Evolutionary conservation across 495 filamentous ascomycete species (phyloP).

Genomic region (Extremus antarcticus): DNA sequence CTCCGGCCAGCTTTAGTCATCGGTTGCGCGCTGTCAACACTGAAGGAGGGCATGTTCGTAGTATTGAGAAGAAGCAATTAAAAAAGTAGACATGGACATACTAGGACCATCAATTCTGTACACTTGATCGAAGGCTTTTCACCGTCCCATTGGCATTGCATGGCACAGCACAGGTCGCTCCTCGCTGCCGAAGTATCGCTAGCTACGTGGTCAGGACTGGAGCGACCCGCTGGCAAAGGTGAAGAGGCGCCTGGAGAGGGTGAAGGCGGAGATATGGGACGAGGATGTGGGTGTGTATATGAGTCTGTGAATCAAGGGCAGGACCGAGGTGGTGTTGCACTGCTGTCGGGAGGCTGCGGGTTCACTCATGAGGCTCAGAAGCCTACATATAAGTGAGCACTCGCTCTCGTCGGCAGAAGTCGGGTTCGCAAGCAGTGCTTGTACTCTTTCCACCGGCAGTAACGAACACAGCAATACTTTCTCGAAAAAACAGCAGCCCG

Average conservation of each 20-base stretch:
- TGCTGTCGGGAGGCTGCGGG: background rate
- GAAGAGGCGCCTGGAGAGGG: constrained; percentile 2
- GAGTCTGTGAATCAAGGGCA: background rate
- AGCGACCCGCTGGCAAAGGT: constrained; percentile 1
- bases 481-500: too few species aligned
- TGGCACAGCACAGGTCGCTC: background rate
- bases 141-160: background rate
- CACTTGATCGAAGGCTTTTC: too few species aligned
- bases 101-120: too few species aligned
- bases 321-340: background rate
- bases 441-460: too few species aligned
- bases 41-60: too few species aligned
- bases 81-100: too few species aligned
- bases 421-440: too few species aligned
- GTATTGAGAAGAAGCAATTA: too few species aligned
- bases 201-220: background rate
- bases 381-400: too few species aligned
- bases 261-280: constrained; percentile 8
- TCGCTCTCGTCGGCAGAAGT: too few species aligned
- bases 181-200: background rate
- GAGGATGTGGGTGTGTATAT: background rate
- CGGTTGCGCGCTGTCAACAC: background rate
- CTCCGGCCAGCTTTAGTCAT: background rate
- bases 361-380: background rate
- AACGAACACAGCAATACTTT: too few species aligned